These are phyloP conservation scores for Ashbya aceris DNA, from an alignment of 1,139 yeast genomes.

Conservation along the genomic window DNA sequence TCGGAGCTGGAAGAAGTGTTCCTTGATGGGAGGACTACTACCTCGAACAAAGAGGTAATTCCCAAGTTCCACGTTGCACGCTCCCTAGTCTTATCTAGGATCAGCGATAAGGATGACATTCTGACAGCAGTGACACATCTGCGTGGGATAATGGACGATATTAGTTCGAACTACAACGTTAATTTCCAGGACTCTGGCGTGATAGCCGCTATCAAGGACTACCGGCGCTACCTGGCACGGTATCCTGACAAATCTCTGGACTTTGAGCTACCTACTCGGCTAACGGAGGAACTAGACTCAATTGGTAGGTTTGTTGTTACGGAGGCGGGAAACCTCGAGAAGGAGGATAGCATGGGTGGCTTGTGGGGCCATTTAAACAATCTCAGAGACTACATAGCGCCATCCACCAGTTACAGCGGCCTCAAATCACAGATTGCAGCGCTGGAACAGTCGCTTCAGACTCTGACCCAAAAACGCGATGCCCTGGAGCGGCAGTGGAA, in stretches of 20 bases:
- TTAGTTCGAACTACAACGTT: conserved; percentile 58
- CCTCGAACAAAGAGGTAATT: conserved; percentile 18
- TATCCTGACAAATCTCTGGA: conserved; percentile 11
- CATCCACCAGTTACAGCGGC: conserved; percentile 6
- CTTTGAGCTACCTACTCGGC: conserved; percentile 15
- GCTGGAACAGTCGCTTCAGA: no score
- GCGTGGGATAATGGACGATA: conserved; percentile 18
- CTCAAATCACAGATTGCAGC: neutral
- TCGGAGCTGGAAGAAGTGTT: conserved; percentile 26
- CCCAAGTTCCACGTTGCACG: conserved; percentile 25
- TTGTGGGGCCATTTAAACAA: neutral
- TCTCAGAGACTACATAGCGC: neutral
- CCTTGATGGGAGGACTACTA: conserved; percentile 18
- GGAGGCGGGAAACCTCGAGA: conserved; percentile 7
- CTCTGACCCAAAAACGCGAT: no score
- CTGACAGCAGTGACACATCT: conserved; percentile 14
- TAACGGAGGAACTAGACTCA: conserved; percentile 12
- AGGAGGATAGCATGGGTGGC: neutral
- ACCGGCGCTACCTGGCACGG: conserved; percentile 39
- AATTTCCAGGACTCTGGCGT: conserved; percentile 88
- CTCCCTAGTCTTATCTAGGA: conserved; percentile 18
- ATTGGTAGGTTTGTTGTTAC: conserved; percentile 12
- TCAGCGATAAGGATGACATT: conserved; percentile 15
- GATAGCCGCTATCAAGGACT: conserved; percentile 56
- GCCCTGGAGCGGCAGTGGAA: no score